These are phyloP conservation scores for Aspergillus eucalypticola DNA, from an alignment of 2,329 filamentous ascomycete species.

Conservation along the genomic window DNA sequence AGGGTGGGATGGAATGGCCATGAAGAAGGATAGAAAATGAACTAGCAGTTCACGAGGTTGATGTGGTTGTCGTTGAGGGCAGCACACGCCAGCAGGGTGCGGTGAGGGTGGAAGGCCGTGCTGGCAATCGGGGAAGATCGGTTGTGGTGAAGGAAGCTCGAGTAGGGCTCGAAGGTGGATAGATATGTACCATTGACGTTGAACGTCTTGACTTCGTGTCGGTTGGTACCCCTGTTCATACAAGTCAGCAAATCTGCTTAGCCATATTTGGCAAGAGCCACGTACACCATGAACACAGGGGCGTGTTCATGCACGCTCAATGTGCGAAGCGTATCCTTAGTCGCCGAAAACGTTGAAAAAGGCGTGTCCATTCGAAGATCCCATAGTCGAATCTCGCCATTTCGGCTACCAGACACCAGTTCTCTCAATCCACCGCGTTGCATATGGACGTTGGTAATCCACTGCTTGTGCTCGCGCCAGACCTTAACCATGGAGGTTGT, in stretches of 20 bases:
- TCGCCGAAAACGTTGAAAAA: slow-evolving; percentile 71
- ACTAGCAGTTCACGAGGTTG: slow-evolving; percentile 74
- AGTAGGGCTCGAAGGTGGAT: slow-evolving; percentile 84
- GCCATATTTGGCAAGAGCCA: slow-evolving; percentile 27
- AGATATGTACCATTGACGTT: slow-evolving; percentile 81
- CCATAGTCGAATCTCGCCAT: slow-evolving; percentile 94
- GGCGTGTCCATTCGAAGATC: slow-evolving; percentile 86
- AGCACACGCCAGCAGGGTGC: slow-evolving; percentile 84
- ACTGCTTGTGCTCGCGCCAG: slow-evolving; percentile 94
- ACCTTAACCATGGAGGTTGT: slow-evolving; percentile 92
- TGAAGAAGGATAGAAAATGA: background rate
- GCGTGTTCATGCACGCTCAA: slow-evolving; percentile 94
- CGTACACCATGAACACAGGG: slow-evolving; percentile 91
- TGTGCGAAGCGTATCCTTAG: slow-evolving; percentile 75
- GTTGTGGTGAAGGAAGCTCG: slow-evolving; percentile 79
- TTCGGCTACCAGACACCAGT: slow-evolving; percentile 83
- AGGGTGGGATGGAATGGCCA: background rate
- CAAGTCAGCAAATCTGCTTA: slow-evolving; percentile 16
- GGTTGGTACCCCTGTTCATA: slow-evolving; percentile 72
- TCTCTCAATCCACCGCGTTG: slow-evolving; percentile 93
- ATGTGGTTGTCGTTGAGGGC: slow-evolving; percentile 86
- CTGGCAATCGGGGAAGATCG: slow-evolving; percentile 79
- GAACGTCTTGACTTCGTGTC: slow-evolving; percentile 87
- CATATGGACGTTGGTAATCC: slow-evolving; percentile 96
- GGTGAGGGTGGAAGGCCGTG: slow-evolving; percentile 93